phyloP scores from a whole-genome alignment of 805 yeast species.

The Lipomyces kockii region DNA sequence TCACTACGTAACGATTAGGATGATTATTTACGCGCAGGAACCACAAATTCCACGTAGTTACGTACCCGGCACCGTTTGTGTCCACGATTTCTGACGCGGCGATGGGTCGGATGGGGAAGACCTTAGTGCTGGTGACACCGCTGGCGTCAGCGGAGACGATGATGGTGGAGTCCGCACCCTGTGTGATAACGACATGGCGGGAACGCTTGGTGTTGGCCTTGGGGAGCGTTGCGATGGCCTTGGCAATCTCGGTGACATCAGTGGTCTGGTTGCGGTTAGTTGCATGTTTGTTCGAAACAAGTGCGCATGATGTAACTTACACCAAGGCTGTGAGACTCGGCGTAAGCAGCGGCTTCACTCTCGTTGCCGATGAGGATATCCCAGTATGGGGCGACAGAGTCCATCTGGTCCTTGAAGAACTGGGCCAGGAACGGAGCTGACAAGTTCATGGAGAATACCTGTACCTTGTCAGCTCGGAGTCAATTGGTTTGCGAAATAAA shows the following conservation, averaged over 20 bases:
- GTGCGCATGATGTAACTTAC: slow-evolving; percentile 1
- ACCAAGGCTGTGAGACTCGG: slow-evolving; percentile 75
- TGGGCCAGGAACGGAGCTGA: slow-evolving; percentile 97
- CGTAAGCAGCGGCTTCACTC: slow-evolving; percentile 94
- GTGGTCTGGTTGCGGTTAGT: slow-evolving; percentile 44
- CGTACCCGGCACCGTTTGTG: slow-evolving; percentile 87
- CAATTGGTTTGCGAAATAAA: background rate
- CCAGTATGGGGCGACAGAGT: slow-evolving; percentile 78
- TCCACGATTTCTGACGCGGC: slow-evolving; percentile 72
- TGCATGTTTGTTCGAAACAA: background rate
- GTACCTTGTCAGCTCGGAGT: background rate
- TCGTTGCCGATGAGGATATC: slow-evolving; percentile 94
- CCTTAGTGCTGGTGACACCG: slow-evolving; percentile 54
- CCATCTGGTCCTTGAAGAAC: slow-evolving; percentile 91
- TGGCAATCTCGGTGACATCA: slow-evolving; percentile 78
- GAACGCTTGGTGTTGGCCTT: slow-evolving; percentile 68
- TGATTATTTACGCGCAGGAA: background rate
- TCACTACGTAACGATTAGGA: slow-evolving; percentile 55
- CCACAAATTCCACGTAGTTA: background rate
- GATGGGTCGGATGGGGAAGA: slow-evolving; percentile 73
- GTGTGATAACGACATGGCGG: slow-evolving; percentile 92
- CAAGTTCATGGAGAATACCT: slow-evolving; percentile 72
- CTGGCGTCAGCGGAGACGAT: slow-evolving; percentile 48
- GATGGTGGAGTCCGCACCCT: slow-evolving; percentile 90
- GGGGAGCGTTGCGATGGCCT: slow-evolving; percentile 76